phyloP scores from a whole-genome alignment of 129 eudicot genomes.

The Erigeron canadensis region DNA sequence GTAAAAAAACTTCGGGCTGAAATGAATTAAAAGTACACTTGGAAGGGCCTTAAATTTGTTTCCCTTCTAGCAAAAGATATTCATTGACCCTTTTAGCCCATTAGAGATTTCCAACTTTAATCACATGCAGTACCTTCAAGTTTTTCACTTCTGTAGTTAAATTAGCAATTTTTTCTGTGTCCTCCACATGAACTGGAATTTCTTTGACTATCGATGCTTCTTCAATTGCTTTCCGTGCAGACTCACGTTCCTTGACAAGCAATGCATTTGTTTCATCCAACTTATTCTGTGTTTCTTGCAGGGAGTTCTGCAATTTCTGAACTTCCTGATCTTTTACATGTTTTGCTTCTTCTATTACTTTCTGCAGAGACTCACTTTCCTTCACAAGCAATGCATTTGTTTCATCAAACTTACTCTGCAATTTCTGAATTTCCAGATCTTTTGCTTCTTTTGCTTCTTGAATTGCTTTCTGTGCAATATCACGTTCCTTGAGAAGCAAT shows the following conservation, averaged over 20 bases:
- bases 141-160: constrained; percentile 70
- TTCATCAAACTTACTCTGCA: constrained; percentile 67
- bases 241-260: constrained; percentile 70
- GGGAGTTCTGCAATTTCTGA: constrained; percentile 60
- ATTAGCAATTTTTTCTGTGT: constrained; percentile 70
- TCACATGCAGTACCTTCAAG: constrained; percentile 62
- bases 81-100: constrained; percentile 1
- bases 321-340: constrained; percentile 54
- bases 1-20: neutral
- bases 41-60: neutral
- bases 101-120: neutral
- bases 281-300: constrained; percentile 65
- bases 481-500: constrained; percentile 63
- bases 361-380: constrained; percentile 73
- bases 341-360: constrained; percentile 74
- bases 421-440: constrained; percentile 59
- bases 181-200: constrained; percentile 80
- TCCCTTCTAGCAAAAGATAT: neutral
- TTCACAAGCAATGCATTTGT: constrained; percentile 52
- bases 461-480: constrained; percentile 63
- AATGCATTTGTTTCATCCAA: constrained; percentile 66
- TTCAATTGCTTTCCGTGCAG: constrained; percentile 68
- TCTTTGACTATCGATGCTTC: constrained; percentile 71
- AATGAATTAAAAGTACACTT: constrained; percentile 12
- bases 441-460: constrained; percentile 80